A percentile compares a stretch with the other conserved stretches of the same genome.
phyloP scores from a whole-genome alignment of 164 flowering plant species.

The Piper betle region DNA sequence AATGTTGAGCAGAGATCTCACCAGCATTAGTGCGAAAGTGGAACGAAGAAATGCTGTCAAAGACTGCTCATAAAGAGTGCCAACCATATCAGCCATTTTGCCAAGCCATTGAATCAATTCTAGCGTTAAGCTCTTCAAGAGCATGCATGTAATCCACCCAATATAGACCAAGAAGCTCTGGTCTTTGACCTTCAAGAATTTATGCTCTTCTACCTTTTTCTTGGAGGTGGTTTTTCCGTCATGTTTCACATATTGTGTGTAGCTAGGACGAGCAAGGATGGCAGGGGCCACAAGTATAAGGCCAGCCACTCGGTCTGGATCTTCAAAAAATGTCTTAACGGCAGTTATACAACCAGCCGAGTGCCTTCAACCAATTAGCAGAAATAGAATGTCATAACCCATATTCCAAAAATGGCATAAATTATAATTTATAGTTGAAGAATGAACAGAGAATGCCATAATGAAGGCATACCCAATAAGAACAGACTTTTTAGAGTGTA shows the following conservation, averaged over 20 bases:
- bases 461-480: conserved; percentile 67
- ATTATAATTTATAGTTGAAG: too few relatives aligned
- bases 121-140: conserved; percentile 18
- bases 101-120: conserved; percentile 23
- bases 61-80: conserved; percentile 38
- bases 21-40: conserved; percentile 50
- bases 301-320: conserved; percentile 89
- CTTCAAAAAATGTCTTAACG: conserved; percentile 69
- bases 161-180: conserved; percentile 24
- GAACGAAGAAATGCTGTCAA: conserved; percentile 54
- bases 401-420: too few relatives aligned
- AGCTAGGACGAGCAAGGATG: conserved; percentile 49
- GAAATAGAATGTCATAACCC: too few relatives aligned
- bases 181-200: conserved; percentile 9
- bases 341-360: conserved; percentile 92
- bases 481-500: conserved; percentile 60
- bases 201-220: conserved; percentile 16
- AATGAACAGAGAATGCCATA: too few relatives aligned
- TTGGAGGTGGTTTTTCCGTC: conserved; percentile 12
- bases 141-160: conserved; percentile 20
- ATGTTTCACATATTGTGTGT: conserved; percentile 11
- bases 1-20: conserved; percentile 19
- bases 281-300: conserved; percentile 93
- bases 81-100: conserved; percentile 35
- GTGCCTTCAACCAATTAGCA: conserved; percentile 54